Base-by-base conservation (phyloP, 345 rosid species). In the Ceriops tagal region DNA sequence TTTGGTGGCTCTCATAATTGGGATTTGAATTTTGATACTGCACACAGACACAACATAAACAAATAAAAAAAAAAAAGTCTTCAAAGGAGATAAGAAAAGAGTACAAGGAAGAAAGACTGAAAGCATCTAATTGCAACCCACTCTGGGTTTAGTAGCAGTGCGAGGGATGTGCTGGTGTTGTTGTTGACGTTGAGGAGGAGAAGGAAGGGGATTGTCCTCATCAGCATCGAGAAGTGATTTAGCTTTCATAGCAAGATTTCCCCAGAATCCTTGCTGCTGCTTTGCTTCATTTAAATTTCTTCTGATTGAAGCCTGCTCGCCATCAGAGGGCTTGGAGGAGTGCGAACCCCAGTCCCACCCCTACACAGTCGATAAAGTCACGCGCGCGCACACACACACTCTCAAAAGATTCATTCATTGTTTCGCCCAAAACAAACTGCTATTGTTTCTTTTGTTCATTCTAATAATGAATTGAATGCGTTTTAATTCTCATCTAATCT, bases 231-330 rank as follows among this genome's bases (percentile, higher is more conserved):
- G 37, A 67, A 71, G 35, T 13, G 73, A 74, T 74, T 78, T 71
- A 63, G 76, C 76, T 69, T 81, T 66, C 53, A 71, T 65, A 47
- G 71, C 70, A 72, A 72, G 46, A 53, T 68, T n/a, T 72, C 77
- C 75, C 69, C 73, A 60, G 60, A 68, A 71, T 43, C 72, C 68
- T 71, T 43, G 49, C 3, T 43, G 49, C 19, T 43, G 84, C 68
- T 89, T 89, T 20, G 86, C 76, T 75, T 88, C 91, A 39, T 80
- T 80, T 39, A 83, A 58, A 58, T 62, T 53, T 8, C 61, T 53
- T 8, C 61, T 69, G 71, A 64, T 72, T 2, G 93, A 83, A 5
- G 82, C 75, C 72, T 85, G 85, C 61, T 13, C 49, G 13, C 5
- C 49, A 43, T 11, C 49, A 43, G 16, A 43, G 49, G 49, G 18